Conservation (phyloP, 805 yeast genomes). For the Yarrowia bubula region DNA sequence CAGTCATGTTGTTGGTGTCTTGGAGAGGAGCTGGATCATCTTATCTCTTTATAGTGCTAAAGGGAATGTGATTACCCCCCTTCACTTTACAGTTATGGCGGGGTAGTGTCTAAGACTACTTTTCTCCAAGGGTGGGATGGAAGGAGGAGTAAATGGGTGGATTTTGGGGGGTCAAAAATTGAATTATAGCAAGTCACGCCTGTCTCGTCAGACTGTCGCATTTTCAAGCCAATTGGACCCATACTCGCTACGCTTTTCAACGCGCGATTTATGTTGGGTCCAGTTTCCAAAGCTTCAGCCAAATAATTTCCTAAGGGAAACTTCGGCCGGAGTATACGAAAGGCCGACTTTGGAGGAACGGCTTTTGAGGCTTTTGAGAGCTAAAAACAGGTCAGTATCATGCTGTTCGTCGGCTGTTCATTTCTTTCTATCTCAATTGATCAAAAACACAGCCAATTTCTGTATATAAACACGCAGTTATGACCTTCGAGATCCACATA, state of each 20-base stretch:
- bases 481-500: background rate
- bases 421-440: no score
- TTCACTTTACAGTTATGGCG: slow-evolving; percentile 6
- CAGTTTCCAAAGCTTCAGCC: background rate
- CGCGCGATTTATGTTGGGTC: background rate
- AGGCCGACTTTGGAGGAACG: no score
- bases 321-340: no score
- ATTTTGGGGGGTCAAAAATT: no score
- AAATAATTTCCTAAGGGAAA: background rate
- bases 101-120: slow-evolving; percentile 17
- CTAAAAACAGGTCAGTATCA: no score
- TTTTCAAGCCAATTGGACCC: background rate
- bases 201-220: no score
- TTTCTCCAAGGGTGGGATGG: background rate
- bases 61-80: slow-evolving; percentile 20
- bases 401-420: no score
- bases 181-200: no score
- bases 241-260: background rate
- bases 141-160: background rate
- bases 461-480: no score
- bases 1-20: background rate
- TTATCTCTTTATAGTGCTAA: background rate
- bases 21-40: background rate
- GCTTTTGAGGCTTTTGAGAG: no score
- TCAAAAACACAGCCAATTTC: background rate